Evolutionary conservation across 225 moss, liverwort and hornwort genomes (phyloP).

Genomic region (Lunularia cruciata): DNA sequence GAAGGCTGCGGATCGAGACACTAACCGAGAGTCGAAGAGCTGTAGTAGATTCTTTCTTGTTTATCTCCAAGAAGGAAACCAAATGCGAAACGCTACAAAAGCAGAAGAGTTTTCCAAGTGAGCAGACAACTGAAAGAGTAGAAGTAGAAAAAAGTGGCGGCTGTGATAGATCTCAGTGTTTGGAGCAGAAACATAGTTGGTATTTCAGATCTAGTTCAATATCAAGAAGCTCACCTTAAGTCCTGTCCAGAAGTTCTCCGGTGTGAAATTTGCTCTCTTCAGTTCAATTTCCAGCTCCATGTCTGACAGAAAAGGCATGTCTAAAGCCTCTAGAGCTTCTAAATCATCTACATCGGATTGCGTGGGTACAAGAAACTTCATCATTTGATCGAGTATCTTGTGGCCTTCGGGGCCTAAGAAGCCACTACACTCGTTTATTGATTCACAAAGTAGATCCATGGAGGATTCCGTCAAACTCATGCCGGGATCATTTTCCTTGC

Average conservation of each 20-base stretch:
- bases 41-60: constrained; percentile 23
- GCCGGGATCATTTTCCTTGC: background rate
- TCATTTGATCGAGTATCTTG: constrained; percentile 20
- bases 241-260: constrained; percentile 45
- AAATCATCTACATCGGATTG: constrained; percentile 27
- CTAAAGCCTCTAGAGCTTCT: constrained; percentile 40
- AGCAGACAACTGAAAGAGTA: background rate
- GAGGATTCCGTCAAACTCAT: background rate
- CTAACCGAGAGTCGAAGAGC: constrained; percentile 40
- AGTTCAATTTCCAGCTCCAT: constrained; percentile 44
- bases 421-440: constrained; percentile 11
- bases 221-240: constrained; percentile 26
- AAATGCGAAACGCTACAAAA: constrained; percentile 35
- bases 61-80: constrained; percentile 32
- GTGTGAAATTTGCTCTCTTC: constrained; percentile 29
- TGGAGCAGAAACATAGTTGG: background rate
- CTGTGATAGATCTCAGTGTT: too few relatives aligned
- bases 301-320: constrained; percentile 39
- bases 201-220: background rate
- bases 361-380: constrained; percentile 8
- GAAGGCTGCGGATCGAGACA: background rate
- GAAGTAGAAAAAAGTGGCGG: background rate
- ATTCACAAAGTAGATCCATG: background rate
- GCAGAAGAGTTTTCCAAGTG: background rate
- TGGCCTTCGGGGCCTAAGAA: constrained; percentile 25